Conservation (phyloP, 2,329 filamentous ascomycete genomes). For the Pseudogymnoascus sp. region DNA sequence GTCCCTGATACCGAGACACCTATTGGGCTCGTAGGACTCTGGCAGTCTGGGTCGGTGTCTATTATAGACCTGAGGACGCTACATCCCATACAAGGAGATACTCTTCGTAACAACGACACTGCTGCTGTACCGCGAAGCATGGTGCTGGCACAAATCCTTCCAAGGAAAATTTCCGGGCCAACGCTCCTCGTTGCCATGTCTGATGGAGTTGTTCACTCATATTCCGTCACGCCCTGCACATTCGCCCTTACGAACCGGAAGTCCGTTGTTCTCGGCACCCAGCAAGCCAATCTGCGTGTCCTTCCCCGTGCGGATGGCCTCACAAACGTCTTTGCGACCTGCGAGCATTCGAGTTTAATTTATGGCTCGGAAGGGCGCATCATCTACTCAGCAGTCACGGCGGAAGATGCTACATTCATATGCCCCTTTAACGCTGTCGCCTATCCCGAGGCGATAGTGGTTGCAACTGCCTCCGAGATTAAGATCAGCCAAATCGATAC, state of each 20-base stretch:
- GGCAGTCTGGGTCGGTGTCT: slow-evolving; percentile 72
- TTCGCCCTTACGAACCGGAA: slow-evolving; percentile 65
- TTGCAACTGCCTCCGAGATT: slow-evolving; percentile 70
- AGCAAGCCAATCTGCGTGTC: slow-evolving; percentile 73
- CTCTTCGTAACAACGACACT: slow-evolving; percentile 55
- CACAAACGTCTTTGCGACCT: slow-evolving; percentile 83
- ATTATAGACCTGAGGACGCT: slow-evolving; percentile 64
- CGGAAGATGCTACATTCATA: slow-evolving; percentile 74
- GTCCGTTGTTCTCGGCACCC: slow-evolving; percentile 76
- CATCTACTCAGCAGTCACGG: slow-evolving; percentile 88
- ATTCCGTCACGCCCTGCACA: slow-evolving; percentile 57
- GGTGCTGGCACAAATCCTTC: slow-evolving; percentile 70
- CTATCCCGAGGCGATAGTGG: slow-evolving; percentile 71
- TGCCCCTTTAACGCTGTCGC: slow-evolving; percentile 75
- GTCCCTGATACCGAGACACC: slow-evolving; percentile 53
- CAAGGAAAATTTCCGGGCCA: slow-evolving; percentile 48
- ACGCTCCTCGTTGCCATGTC: slow-evolving; percentile 87
- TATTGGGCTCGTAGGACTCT: slow-evolving; percentile 78
- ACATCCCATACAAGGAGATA: slow-evolving; percentile 56
- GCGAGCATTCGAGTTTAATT: slow-evolving; percentile 88
- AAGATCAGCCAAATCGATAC: slow-evolving; percentile 76
- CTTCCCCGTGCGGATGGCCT: slow-evolving; percentile 60
- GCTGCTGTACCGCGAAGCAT: slow-evolving; percentile 78
- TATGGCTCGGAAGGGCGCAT: slow-evolving; percentile 83
- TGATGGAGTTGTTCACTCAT: slow-evolving; percentile 84